Evolutionary conservation across 305 asterid species (phyloP), one percentile per base, ranked within the genome.

Genomic region (Plantago rigida): DNA sequence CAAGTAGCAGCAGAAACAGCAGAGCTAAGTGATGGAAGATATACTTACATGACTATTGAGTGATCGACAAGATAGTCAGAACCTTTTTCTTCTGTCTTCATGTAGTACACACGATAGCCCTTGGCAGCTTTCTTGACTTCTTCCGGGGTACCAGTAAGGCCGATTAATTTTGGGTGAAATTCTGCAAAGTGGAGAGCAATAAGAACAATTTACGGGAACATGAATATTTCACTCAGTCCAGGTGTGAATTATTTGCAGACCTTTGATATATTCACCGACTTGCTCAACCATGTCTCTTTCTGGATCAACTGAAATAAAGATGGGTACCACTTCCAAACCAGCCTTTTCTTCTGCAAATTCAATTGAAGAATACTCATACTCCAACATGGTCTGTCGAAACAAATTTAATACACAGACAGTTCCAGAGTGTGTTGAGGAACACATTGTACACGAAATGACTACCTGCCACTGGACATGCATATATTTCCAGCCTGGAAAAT

Each of bases 61-160:
- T 91, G 98, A 77, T 91, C 98, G 6, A 91, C 96, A 47, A 91
- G 92, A 74, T 91, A 87, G 69, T 91, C 95, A 59, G 94, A 87
- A 61, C 88, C 95, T 68, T 91, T 94, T 76, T 85, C 96, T 66
- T 87, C 96, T 0, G 96, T 91, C 82, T 87, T 91, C 96, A 91
- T 91, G 64, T 85, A 91, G 74, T 91, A 91, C 49, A 91, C 95
- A 58, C 95, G 94, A 75, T 87, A 91, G 60, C 90, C 94, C 72
- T 90, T 95, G 10, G 98, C 98, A 51, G 85, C 75, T 64, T 83
- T 91, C 74, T 83, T 82, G 50, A 91, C 56, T 68, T 87, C 94
- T 5, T 82, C 96, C 0, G 79, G 85, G 51, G 74, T 63, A 47
- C 94, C 96, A 47, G 96, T 87, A 49, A 91, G 83, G 64, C 98